Percentiles rank a stretch among this genome's conserved stretches.
Conservation (phyloP, 257 asterid species). For the Solanum ossicruentum region DNA sequence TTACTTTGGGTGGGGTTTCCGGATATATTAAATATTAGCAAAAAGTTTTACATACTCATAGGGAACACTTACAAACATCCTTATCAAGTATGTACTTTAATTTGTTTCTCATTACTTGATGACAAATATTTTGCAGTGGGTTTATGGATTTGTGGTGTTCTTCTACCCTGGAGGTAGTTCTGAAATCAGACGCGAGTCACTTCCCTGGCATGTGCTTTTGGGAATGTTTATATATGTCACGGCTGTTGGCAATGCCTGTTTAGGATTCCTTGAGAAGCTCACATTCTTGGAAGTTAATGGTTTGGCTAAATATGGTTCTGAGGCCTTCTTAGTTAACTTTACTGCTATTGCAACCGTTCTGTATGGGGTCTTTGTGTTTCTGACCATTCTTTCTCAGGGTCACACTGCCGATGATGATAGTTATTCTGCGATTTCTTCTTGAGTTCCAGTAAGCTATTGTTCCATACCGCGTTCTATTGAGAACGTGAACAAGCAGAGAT, state of each 20-base stretch:
- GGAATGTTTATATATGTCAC: slow-evolving; percentile 51
- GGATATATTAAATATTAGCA: not conserved
- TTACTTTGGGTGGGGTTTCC: not conserved
- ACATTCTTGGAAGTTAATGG: slow-evolving; percentile 76
- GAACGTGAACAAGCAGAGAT: not conserved
- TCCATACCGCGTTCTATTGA: not conserved
- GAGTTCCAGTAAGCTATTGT: not conserved
- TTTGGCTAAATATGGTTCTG: slow-evolving; percentile 61
- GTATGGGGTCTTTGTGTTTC: slow-evolving; percentile 62
- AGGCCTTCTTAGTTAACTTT: slow-evolving; percentile 84
- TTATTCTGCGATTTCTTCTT: slow-evolving; percentile 43
- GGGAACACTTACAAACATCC: not conserved
- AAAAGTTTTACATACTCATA: not conserved
- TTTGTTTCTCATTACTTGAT: not conserved
- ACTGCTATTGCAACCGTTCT: slow-evolving; percentile 73
- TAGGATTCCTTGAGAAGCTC: slow-evolving; percentile 87
- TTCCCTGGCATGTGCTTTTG: slow-evolving; percentile 87
- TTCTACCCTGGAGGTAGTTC: slow-evolving; percentile 89
- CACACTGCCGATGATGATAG: slow-evolving; percentile 51
- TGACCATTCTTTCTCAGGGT: slow-evolving; percentile 47
- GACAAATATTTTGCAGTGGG: slow-evolving; percentile 52
- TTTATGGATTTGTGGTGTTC: slow-evolving; percentile 71
- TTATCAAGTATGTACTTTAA: too few species aligned
- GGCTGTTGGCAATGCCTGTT: slow-evolving; percentile 55
- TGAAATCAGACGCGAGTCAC: slow-evolving; percentile 46